Evolutionary conservation across 768 basidiomycete species (phyloP), one percentile per base, ranked within the genome.

Genomic region (Ramaria rubella): DNA sequence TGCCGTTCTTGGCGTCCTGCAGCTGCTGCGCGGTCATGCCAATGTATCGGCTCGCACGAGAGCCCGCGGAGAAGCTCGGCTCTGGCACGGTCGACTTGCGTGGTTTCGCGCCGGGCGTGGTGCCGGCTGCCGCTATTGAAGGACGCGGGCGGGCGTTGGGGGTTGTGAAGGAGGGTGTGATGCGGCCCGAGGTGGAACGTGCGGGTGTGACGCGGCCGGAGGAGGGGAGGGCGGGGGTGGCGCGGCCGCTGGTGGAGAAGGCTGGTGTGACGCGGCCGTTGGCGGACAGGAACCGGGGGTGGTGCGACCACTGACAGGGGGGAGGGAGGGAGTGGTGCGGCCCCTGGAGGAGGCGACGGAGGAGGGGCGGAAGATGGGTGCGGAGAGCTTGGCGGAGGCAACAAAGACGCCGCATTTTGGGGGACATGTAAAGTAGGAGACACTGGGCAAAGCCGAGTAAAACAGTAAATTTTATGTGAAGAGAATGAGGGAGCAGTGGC

Each of bases 401-500:
- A 95, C 87, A 67, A 98, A 99, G 36, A 99, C 90, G 26, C 95
- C 95, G 59, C 92, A 94, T 44, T 82, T 79, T 0, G 83, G 81
- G 17, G 90, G 81, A 69, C 94, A 97, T 1, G 73, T 62, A 63
- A 99, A 99, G 68, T 99, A 43, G 11, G 53, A 51, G 1, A 60
- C 34, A 23, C 49, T 49, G 24, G 17, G 29, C 19, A 36, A 2
- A 14, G 9, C 23, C 19, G 33, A n/a, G 19, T 12, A 36, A 33
- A 34, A n/a, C n/a, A n/a, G n/a, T n/a, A n/a, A n/a, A n/a, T n/a
- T n/a, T n/a, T n/a, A n/a, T n/a, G n/a, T 30, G 48, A 26, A 7
- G 59, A n/a, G 6, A 46, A 44, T 42, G 33, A 53, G 21, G 50
- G 24, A 59, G n/a, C n/a, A n/a, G n/a, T n/a, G n/a, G n/a, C n/a